A percentile compares a stretch with the other conserved stretches of the same genome.
Conservation (phyloP, 2,329 filamentous ascomycete genomes). For the Colletotrichum sp. region DNA sequence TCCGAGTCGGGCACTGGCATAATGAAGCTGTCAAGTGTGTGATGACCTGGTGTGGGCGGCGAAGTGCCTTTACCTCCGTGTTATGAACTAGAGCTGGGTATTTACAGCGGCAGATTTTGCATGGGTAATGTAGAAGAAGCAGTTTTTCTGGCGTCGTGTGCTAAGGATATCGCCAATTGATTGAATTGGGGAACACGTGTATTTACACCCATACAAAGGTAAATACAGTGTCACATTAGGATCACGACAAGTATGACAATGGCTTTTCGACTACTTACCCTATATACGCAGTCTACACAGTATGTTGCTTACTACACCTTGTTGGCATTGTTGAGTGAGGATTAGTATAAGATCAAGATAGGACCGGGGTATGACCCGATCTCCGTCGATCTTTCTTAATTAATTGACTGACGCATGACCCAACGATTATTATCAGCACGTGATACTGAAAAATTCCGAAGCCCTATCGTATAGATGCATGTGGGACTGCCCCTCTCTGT, state of each 20-base stretch:
- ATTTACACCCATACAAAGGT: not conserved
- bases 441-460: not conserved
- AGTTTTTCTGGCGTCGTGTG: conserved; percentile 3
- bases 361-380: not conserved
- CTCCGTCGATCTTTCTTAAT: not conserved
- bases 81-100: not conserved
- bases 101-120: not conserved
- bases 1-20: not conserved
- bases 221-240: not conserved
- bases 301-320: not conserved
- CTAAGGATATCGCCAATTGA: conserved; percentile 12
- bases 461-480: not conserved
- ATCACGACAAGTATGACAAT: not conserved
- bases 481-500: not conserved
- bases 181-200: not conserved
- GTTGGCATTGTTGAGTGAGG: not conserved
- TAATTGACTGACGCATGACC: not conserved
- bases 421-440: not conserved
- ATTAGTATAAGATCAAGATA: not conserved
- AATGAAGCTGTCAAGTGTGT: not conserved
- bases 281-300: not conserved
- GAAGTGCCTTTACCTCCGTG: not conserved
- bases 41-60: not conserved
- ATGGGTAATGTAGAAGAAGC: conserved; percentile 21
- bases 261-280: not conserved